Evolutionary conservation across 2,329 filamentous ascomycete species (phyloP).

Genomic region (Aspergillus melleus): DNA sequence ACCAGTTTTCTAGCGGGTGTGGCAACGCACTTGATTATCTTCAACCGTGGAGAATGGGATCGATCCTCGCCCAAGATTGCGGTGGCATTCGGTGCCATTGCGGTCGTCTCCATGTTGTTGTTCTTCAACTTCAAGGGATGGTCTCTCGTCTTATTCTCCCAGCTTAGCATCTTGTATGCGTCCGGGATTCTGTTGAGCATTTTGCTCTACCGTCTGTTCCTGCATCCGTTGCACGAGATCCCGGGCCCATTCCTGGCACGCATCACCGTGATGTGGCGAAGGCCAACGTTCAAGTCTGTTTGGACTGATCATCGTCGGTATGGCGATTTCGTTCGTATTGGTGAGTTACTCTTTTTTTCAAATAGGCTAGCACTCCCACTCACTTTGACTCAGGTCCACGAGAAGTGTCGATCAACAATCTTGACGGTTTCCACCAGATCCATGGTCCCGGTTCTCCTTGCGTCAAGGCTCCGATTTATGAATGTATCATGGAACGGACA

Average conservation of each 20-base stretch:
- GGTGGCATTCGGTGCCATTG: not conserved
- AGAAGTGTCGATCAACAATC: not conserved
- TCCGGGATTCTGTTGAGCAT: conserved; percentile 28
- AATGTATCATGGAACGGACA: not conserved
- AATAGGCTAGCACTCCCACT: not conserved
- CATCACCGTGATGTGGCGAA: conserved; percentile 40
- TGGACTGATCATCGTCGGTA: not conserved
- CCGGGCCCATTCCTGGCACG: conserved; percentile 39
- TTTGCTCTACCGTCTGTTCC: conserved; percentile 40
- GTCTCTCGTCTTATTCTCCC: not conserved
- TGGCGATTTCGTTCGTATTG: conserved; percentile 1
- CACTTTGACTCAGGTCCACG: not conserved
- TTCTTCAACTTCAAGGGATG: not conserved
- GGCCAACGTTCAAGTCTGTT: not conserved
- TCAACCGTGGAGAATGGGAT: not conserved
- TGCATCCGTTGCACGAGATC: conserved; percentile 41
- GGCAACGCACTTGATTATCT: not conserved
- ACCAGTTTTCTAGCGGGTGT: no score
- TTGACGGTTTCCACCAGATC: not conserved
- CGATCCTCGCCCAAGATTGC: not conserved
- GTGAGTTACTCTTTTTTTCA: not conserved
- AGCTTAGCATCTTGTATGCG: not conserved
- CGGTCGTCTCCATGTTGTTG: not conserved
- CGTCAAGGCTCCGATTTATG: not conserved
- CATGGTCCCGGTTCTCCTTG: not conserved